These are phyloP conservation scores for Ceratobasidium sp. DNA, from an alignment of 1,284 basidiomycete species.

Conservation along the genomic window DNA sequence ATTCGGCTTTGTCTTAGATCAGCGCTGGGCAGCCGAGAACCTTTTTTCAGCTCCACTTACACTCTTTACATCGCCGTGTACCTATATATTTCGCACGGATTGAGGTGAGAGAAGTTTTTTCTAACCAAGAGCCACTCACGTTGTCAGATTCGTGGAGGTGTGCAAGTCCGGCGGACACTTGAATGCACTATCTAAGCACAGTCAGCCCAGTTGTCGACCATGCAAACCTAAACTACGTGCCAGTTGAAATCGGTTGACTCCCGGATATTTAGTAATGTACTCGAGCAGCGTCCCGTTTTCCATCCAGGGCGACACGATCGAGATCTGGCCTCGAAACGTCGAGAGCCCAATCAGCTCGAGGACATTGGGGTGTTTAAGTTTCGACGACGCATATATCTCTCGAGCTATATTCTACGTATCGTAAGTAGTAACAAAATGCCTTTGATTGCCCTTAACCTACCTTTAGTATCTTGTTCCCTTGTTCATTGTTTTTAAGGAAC, in stretches of 20 bases:
- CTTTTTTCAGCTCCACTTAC: background rate
- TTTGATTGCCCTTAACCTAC: background rate
- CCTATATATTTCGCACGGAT: background rate
- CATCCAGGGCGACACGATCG: constrained; percentile 36
- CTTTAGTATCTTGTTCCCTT: background rate
- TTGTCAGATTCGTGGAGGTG: constrained; percentile 1
- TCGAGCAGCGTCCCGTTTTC: background rate
- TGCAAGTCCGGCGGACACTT: constrained; percentile 14
- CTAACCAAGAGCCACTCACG: background rate
- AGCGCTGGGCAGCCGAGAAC: background rate
- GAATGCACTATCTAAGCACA: constrained; percentile 8
- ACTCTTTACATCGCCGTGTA: constrained; percentile 25
- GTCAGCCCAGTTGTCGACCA: background rate
- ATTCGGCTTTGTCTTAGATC: background rate
- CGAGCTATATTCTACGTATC: constrained; percentile 5
- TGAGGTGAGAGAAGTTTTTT: background rate
- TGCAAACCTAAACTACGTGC: background rate
- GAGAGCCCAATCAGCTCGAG: constrained; percentile 7
- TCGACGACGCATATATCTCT: constrained; percentile 32
- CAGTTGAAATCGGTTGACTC: background rate
- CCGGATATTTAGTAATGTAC: background rate
- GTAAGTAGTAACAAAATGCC: too few relatives aligned
- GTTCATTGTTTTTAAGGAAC: background rate
- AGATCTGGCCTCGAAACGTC: constrained; percentile 3
- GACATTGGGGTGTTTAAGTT: constrained; percentile 10